These are phyloP conservation scores for Rheum nobile DNA, from an alignment of 148 eudicot genomes.

Conservation along the genomic window DNA sequence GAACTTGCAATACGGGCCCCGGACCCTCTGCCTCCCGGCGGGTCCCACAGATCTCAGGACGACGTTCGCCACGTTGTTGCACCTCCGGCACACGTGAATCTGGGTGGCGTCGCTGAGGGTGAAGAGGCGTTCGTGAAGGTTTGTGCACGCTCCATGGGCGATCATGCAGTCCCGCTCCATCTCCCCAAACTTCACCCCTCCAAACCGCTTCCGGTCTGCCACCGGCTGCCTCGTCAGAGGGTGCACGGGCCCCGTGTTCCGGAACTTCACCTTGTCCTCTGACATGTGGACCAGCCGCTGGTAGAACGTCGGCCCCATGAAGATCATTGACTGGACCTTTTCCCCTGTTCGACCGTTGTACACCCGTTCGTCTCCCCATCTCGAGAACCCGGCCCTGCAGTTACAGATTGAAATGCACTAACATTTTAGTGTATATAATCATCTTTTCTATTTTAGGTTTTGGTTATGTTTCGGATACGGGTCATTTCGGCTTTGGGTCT, in stretches of 20 bases:
- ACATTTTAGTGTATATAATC: not conserved
- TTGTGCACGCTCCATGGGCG: slow-evolving; percentile 88
- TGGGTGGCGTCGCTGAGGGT: slow-evolving; percentile 80
- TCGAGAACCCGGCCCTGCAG: slow-evolving; percentile 79
- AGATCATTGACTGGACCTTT: slow-evolving; percentile 50
- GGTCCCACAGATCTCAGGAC: slow-evolving; percentile 46
- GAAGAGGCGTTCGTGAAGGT: slow-evolving; percentile 93
- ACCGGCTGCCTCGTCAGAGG: slow-evolving; percentile 94
- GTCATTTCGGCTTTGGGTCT: no score
- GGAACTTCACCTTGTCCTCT: slow-evolving; percentile 91
- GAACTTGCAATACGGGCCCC: slow-evolving; percentile 81
- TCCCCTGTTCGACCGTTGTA: slow-evolving; percentile 85
- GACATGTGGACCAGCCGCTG: slow-evolving; percentile 88
- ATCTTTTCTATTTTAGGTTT: no score
- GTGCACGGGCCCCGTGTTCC: slow-evolving; percentile 92
- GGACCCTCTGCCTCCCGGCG: slow-evolving; percentile 63
- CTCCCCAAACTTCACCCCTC: slow-evolving; percentile 93
- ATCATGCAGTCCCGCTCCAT: slow-evolving; percentile 95
- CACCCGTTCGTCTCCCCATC: slow-evolving; percentile 86
- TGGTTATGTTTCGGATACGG: no score
- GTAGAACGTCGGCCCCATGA: slow-evolving; percentile 89
- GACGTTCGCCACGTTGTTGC: slow-evolving; percentile 64
- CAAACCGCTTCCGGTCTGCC: slow-evolving; percentile 85
- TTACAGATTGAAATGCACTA: not conserved
- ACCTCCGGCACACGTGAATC: slow-evolving; percentile 68